Conservation (phyloP, 345 rosid species). For the Salix koriyanagi region DNA sequence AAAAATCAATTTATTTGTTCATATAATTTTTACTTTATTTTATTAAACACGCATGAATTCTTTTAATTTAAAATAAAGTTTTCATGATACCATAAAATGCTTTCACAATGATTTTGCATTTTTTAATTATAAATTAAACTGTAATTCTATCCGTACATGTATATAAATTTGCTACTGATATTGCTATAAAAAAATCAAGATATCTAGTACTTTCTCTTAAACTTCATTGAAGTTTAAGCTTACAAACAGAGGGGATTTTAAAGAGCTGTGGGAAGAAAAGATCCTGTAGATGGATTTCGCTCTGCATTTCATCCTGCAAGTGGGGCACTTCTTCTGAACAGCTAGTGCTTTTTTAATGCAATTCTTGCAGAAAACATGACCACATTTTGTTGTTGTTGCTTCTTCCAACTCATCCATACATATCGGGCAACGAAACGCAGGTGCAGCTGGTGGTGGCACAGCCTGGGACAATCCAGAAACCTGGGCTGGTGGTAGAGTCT, state of each 20-base stretch:
- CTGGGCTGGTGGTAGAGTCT: not conserved
- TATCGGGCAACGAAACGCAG: slow-evolving; percentile 17
- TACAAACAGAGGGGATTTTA: not conserved
- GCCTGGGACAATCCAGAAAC: not conserved
- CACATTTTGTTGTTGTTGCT: slow-evolving; percentile 32
- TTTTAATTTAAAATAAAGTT: too few relatives aligned
- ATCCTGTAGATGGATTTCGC: slow-evolving; percentile 21
- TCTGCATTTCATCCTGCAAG: slow-evolving; percentile 22
- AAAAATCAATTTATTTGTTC: too few relatives aligned
- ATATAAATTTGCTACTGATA: too few relatives aligned
- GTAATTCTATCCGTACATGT: too few relatives aligned
- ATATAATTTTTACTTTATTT: too few relatives aligned
- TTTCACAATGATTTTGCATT: too few relatives aligned
- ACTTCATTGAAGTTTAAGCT: not conserved
- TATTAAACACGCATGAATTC: too few relatives aligned
- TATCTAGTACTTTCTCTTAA: not conserved
- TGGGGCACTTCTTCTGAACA: slow-evolving; percentile 23
- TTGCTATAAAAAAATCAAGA: not conserved
- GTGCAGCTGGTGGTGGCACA: not conserved
- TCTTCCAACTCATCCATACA: slow-evolving; percentile 19
- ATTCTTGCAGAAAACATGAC: slow-evolving; percentile 30
- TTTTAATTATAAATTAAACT: too few relatives aligned
- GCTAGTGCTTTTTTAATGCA: slow-evolving; percentile 25
- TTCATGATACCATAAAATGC: too few relatives aligned
- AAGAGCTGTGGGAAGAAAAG: slow-evolving; percentile 19